Evolutionary conservation across 352 stramenopile species (phyloP), one percentile per base, ranked within the genome.

Genomic region (Globisporangium megalacanthum): DNA sequence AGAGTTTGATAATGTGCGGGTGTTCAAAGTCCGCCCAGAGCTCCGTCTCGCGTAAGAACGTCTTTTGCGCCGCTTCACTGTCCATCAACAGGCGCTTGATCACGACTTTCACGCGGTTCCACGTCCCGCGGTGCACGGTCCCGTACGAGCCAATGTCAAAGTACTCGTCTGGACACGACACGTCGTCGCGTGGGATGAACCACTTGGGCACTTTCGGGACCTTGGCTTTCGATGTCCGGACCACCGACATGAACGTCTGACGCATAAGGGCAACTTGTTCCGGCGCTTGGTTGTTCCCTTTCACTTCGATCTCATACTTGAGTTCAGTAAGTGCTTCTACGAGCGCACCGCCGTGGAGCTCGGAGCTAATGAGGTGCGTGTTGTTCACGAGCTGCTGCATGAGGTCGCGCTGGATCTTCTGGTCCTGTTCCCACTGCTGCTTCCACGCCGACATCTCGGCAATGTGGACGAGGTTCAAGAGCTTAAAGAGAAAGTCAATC

Each of bases 21-120:
- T 78, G 61, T 0, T 66, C 37, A 3, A 81, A 55, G 15, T n/a
- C 4, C 14, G 58, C 57, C 69, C 72, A 81, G 50, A 74, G 52
- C 36, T 63, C 50, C n/a, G 69, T 51, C 48, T 81, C 69, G n/a
- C 60, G 61, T 29, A 68, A 42, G 33, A 74, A 73, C 17, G 25
- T 54, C 35, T 58, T 48, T 17, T 52, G 41, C 14, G 50, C 44
- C 15, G 46, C 3, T 5, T 56, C 29, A n/a, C 33, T 42, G 14
- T 39, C 17, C 14, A 49, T 35, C 2, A 61, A 55, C 48, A 67
- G 55, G 13, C 53, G 54, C 65, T 79, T 82, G 58, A 82, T 48
- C n/a, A 75, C 69, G 36, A 73, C 70, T n/a, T 37, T 48, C 1
- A 58, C 64, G 15, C 50, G 58, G 45, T 46, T 36, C 66, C 66